Evolutionary conservation across 1,139 yeast genomes (phyloP), one percentile per base, ranked within the genome.

Genomic region (Kodamaea sp.): DNA sequence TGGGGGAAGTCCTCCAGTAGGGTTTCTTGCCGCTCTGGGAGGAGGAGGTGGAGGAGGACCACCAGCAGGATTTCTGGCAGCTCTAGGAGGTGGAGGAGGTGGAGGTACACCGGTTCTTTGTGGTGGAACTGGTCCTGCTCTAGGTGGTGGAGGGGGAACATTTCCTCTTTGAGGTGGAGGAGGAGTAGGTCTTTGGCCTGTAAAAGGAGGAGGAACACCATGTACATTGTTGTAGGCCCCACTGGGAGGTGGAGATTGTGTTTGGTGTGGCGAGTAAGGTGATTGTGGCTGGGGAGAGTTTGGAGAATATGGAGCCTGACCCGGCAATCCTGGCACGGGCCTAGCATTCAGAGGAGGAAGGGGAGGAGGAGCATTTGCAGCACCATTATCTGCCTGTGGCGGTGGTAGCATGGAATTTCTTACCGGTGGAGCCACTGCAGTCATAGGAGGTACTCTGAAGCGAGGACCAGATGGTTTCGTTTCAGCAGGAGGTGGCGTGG

Each of bases 361-460:
- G 9, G 34, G 16, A 2, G 38, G 35, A 11, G 35, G 28, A n/a
- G 24, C 31, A 7, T 22, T 24, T 20, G 15, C 35, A 22, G 43
- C 42, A 7, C 27, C 32, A 24, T 34, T 32, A 12, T 32, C 37
- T n/a, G 29, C 20, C 9, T 37, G 35, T 7, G 45, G 41, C 3
- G 46, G 46, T 4, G 40, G 43, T 3, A 37, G 33, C 24, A 37
- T 36, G 7, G 51, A 34, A 33, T 35, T 38, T 11, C 36, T 26
- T 3, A 40, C 45, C 2, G 47, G 47, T 4, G 51, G 59, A 7
- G 57, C 57, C 7, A 58, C 54, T 2, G 57, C 51, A 36, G 47
- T 47, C 15, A 55, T 41, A 4, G 69, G 68, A 15, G 69, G 69
- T 10, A 59, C 51, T 32, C 57, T 49, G 46, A 58, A 58, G 19